Base-by-base conservation (phyloP, 768 basidiomycete species). In the Crucibulum laeve region DNA sequence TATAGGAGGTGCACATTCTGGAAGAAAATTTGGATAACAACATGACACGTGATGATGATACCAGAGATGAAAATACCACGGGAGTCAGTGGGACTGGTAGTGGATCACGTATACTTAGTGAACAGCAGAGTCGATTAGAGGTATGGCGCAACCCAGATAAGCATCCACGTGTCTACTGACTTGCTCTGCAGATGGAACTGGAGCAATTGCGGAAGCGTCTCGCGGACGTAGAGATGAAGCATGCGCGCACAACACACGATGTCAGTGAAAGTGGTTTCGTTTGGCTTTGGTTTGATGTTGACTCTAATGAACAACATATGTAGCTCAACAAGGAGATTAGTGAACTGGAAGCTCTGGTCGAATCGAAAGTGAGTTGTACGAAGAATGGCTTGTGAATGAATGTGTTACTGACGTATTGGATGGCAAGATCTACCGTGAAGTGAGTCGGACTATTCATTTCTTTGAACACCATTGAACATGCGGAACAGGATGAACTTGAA, bases 321-420 rank as follows among this genome's bases (percentile, higher is more conserved):
- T 36, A 94, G 90, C 76, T 93, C 47, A 86, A 90, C 64, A 88
- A 91, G 55, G 92, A 97, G 67, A 87, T 98, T 40, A 80, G 84
- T 42, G 93, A 97, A 59, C 74, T 97, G 15, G 95, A 98, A 62
- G 77, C 84, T 28, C 71, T 99, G 32, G 83, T 97, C n/a, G 95
- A 99, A 60, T 78, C 89, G 42, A 97, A 96, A 80, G 91, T 90
- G 47, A 44, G 63, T 40, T 15, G 30, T 22, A 15, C 11, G 7
- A 21, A 2, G 23, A 18, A 18, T 18, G 3, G 14, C 13, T 14
- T 36, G 17, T 40, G 14, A 17, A 43, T 13, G 11, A 18, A 4
- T 4, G 7, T 17, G 13, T 22, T 39, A 36, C 28, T 45, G 22
- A 39, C 35, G 23, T 21, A 41, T 45, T 15, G 25, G 40, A 5